Base-by-base conservation (phyloP, 805 yeast species). In the Starmera caribaea region DNA sequence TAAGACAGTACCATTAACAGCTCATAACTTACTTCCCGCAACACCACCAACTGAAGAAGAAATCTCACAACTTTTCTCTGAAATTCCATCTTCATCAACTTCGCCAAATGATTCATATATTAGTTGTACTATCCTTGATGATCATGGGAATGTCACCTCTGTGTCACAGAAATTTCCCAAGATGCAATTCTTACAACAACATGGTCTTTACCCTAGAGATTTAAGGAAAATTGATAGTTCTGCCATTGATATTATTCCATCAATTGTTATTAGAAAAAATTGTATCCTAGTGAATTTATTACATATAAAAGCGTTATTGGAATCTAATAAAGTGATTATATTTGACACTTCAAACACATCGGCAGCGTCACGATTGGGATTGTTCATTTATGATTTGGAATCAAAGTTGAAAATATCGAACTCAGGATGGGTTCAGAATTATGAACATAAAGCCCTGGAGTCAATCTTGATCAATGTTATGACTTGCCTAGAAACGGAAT, bases 301-400 rank as follows among this genome's bases (percentile, higher is more conserved):
- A 31, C 92, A 89, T 56, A 87, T 92, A 37, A 82, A 92, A 47
- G 97, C 97, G 1, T 68, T 92, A 36, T 76, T 92, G n/a, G 84
- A 82, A 50, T 71, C 75, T 33, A 86, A 90, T 51, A 66, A 71
- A 45, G 94, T 92, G 9, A 71, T 84, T 62, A 72, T 92, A 1
- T 92, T 92, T 59, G 97, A 92, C 38, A 73, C 81, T 0, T 47
- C 58, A 6, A 62, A 61, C 39, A 57, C 67, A 1, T 66, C 66
- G n/a, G 72, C 77, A n/a, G 85, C 90, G 0, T 69, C 78, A 13
- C 74, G 74, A 43, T 57, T 86, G 40, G 85, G 95, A 14, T 66
- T 83, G 39, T 77, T 89, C 50, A 79, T 89, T 71, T 86, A 87
- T 58, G 96, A 89, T 58, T 61, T 89, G 40, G 92, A 83, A 51